Conservation (phyloP, 2,329 filamentous ascomycete genomes). For the Ascocoryne sarcoides region DNA sequence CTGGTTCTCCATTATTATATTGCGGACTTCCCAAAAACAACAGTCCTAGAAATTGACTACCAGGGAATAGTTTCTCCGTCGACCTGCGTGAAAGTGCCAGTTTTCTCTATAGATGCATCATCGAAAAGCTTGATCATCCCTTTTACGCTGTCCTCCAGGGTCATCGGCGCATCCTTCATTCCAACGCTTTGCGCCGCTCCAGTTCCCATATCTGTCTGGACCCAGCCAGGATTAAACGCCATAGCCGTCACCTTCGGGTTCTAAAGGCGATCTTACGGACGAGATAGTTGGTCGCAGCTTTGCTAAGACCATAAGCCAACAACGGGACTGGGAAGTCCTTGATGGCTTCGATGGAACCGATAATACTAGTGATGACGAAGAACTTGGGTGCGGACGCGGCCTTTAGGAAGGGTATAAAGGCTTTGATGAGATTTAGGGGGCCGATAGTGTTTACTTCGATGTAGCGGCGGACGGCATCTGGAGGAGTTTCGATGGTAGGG, state of each 20-base stretch:
- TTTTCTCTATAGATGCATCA: slow-evolving; percentile 9
- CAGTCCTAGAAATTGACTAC: too few species aligned
- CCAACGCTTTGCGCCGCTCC: slow-evolving; percentile 10
- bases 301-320: slow-evolving; percentile 35
- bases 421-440: slow-evolving; percentile 36
- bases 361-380: slow-evolving; percentile 28
- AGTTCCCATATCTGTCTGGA: slow-evolving; percentile 24
- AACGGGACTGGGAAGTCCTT: slow-evolving; percentile 7
- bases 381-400: slow-evolving; percentile 30
- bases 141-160: slow-evolving; percentile 14
- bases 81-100: slow-evolving; percentile 10
- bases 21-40: too few species aligned
- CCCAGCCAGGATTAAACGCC: slow-evolving; percentile 28
- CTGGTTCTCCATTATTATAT: too few species aligned
- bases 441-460: slow-evolving; percentile 37
- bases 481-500: slow-evolving; percentile 25
- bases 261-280: slow-evolving; percentile 28
- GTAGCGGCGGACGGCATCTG: slow-evolving; percentile 31
- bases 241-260: slow-evolving; percentile 18
- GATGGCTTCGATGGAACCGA: slow-evolving; percentile 13
- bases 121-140: slow-evolving; percentile 13
- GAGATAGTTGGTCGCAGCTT: slow-evolving; percentile 29
- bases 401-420: slow-evolving; percentile 33
- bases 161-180: slow-evolving; percentile 13
- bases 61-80: slow-evolving; percentile 11